Base-by-base conservation (phyloP, 148 eudicot genomes). In the Amaranthus hypochondriacus region DNA sequence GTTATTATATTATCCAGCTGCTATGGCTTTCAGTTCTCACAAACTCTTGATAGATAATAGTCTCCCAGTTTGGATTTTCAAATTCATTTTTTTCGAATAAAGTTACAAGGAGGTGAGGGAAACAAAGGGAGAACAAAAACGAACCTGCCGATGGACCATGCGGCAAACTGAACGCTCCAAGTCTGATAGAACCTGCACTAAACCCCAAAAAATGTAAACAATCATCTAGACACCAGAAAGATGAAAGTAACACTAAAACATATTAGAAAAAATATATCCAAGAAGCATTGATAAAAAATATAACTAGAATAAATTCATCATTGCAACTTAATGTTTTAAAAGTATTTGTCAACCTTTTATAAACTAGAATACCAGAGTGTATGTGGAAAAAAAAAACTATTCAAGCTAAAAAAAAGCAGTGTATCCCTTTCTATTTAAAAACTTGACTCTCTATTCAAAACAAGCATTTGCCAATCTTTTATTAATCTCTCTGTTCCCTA, bases 141-240 rank as follows among this genome's bases (percentile, higher is more conserved):
- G 62, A 76, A 94, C 99, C 99, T 92, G 99, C 50, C 87, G 92
- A 83, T 92, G 96, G 79, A 92, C 89, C 99, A 96, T 96, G 76
- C 99, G 86, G 81, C 99, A 96, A 46, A 86, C 96, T 57, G 99
- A 96, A 53, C 97, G 97, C 82, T 96, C 99, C 96, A 96, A 84
- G 81, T 96, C 99, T 66, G 99, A 96, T 68, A 96, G 80, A 7
- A 96, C 99, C 99, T 96, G 87, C 81, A 84, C 13, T 49, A 65
- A 53, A 65, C 39, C 6, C 69, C 11, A 61, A 8, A 68, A 39
- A 52, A 28, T 28, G 39, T 28, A 28, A 28, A 28, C 39, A 28
- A 28, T 28, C 39, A 28, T 28, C 39, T 28, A 28, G 39, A 28
- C 39, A 28, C 39, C 39, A 28, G 39, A 28, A 28, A 28, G 39